Evolutionary conservation across 2,329 filamentous ascomycete genomes (phyloP).

Genomic region (Emericellopsis cladophorae): DNA sequence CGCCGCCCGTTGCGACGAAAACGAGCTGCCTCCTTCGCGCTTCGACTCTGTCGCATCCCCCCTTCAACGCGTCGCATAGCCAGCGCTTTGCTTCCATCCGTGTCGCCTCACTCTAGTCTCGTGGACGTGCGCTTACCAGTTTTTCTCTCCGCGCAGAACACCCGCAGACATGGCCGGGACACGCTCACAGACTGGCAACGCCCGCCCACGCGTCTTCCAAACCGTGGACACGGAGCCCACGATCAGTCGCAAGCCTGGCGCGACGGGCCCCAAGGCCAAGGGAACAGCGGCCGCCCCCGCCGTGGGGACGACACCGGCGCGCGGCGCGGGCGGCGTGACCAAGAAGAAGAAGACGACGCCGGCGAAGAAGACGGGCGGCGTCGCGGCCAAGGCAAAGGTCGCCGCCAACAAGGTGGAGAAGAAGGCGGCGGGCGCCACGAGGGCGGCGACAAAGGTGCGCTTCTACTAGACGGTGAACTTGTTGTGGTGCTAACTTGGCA

Average conservation of each 20-base stretch:
- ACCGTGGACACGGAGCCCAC: constrained; percentile 32
- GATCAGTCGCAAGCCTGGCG: constrained; percentile 20
- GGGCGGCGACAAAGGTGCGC: neutral
- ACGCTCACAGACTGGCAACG: constrained; percentile 37
- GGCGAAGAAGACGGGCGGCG: neutral
- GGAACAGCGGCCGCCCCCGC: constrained; percentile 2
- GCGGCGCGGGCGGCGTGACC: neutral
- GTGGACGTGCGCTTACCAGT: neutral
- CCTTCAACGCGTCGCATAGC: neutral
- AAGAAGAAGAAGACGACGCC: constrained; percentile 1
- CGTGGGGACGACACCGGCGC: neutral
- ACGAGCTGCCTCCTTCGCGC: neutral
- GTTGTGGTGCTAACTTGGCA: no score
- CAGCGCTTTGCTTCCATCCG: neutral
- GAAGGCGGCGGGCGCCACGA: neutral
- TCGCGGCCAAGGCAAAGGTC: neutral
- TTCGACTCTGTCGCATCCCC: neutral
- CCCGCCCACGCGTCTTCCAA: constrained; percentile 37
- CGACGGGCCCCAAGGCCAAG: constrained; percentile 4
- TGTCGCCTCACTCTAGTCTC: neutral
- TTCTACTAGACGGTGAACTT: no score
- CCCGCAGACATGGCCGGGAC: constrained; percentile 29
- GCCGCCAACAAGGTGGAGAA: neutral
- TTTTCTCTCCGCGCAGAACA: neutral
- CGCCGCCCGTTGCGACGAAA: neutral